Evolutionary conservation across 2,329 filamentous ascomycete genomes (phyloP), one percentile per base, ranked within the genome.

Genomic region (Neonectria magnoliae): DNA sequence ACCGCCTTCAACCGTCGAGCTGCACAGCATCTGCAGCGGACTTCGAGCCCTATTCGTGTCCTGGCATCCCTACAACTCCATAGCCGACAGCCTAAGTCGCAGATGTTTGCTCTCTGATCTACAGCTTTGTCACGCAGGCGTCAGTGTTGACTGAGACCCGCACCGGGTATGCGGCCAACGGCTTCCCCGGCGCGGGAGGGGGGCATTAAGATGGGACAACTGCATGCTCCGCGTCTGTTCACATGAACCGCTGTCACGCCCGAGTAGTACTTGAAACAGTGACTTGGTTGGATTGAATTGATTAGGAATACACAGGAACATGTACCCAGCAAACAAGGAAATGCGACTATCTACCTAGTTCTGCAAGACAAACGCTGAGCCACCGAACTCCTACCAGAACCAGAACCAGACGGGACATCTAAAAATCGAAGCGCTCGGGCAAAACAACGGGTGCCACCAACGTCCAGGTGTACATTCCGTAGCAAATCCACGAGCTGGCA

Each of bases 401-500:
- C 62, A 63, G 22, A 25, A 66, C 59, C 63, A 63, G 53, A 53
- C 51, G 25, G 25, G 2, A 63, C 36, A 14, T 27, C 54, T 59
- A 78, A 71, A 84, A 83, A 53, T 93, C 93, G 76, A 98, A 98
- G 55, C 95, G 87, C 73, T 97, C 94, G 3, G 95, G 94, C 74
- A 97, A 79, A 48, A 97, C 80, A 41, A 97, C 86, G 3, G 96
- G 96, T 48, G 96, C 96, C 47, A 97, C 85, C 72, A 99, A 80
- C 18, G 93, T 97, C 96, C 96, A 99, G 29, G 90, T 87, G 76
- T 98, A 99, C 79, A 99, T 92, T 56, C 84, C 90, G 79, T 99
- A 98, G 82, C 96, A 99, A 59, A 96, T 90, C 96, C 96, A 99
- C 18, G 95, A 91, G 80, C 94, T 97, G 58, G 98, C 90, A 79